These are phyloP conservation scores for Plasmodium coatneyi DNA, from an alignment of 169 alveolate species.

Conservation along the genomic window DNA sequence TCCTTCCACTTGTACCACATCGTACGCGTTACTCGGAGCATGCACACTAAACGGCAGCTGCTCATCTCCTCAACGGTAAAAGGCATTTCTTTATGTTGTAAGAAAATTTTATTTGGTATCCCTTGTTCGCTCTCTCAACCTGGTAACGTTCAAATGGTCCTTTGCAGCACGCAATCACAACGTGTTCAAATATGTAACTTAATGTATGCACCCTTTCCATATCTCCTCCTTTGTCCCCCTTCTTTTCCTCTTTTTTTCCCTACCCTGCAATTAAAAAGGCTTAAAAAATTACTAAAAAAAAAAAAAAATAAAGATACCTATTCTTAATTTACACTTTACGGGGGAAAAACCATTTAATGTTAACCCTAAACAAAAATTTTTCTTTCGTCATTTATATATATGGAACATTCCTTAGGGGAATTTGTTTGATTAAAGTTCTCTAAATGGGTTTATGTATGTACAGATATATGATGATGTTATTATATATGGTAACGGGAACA, in stretches of 20 bases:
- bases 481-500: constrained; percentile 15
- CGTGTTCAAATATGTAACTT: background rate
- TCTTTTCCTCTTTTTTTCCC: background rate
- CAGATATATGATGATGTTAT: constrained; percentile 1
- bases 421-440: constrained; percentile 29
- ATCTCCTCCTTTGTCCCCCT: background rate
- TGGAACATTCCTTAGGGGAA: constrained; percentile 16
- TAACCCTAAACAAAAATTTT: constrained; percentile 25
- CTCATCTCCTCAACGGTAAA: background rate
- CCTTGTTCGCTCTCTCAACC: background rate
- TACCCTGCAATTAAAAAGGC: background rate
- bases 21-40: background rate
- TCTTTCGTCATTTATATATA: constrained; percentile 2
- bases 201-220: background rate
- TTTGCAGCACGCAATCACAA: background rate
- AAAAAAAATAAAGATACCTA: background rate
- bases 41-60: background rate
- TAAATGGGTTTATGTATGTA: constrained; percentile 22
- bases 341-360: background rate
- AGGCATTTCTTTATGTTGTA: background rate
- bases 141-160: background rate
- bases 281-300: constrained; percentile 1
- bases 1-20: background rate
- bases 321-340: background rate
- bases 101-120: background rate